phyloP scores from a whole-genome alignment of 179 eudicot genomes.

The Silene noctiflora region DNA sequence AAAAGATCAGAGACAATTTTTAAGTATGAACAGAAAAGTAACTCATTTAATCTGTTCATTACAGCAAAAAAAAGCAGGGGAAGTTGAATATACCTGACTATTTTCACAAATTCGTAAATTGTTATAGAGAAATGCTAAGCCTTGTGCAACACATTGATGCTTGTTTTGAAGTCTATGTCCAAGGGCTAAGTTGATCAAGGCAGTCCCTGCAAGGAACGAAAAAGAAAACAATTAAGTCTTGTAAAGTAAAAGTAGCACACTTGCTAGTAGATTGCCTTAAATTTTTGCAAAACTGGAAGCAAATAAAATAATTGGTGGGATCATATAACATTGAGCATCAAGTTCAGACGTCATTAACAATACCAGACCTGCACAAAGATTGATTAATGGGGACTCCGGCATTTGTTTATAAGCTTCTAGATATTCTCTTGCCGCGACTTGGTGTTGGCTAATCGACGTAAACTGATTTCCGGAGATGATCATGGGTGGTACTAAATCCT shows the following conservation, averaged over 20 bases:
- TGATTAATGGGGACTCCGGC: conserved; percentile 79
- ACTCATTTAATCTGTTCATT: no score
- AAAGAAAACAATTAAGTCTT: background rate
- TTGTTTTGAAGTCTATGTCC: conserved; percentile 76
- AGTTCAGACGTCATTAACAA: background rate
- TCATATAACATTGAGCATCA: background rate
- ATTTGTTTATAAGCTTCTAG: conserved; percentile 78
- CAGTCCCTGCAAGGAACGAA: conserved; percentile 42
- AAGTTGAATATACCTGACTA: conserved; percentile 48
- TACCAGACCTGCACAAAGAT: conserved; percentile 70
- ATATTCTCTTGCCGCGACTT: conserved; percentile 82
- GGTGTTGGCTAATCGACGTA: conserved; percentile 78
- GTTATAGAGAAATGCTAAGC: conserved; percentile 69
- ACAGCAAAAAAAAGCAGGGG: background rate
- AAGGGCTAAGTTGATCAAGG: conserved; percentile 71
- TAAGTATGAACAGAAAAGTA: no score
- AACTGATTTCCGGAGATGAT: conserved; percentile 69
- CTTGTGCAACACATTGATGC: conserved; percentile 81
- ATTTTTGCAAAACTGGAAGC: no score
- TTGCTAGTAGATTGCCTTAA: no score
- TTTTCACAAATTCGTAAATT: conserved; percentile 51
- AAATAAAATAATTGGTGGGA: background rate
- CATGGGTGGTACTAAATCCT: conserved; percentile 71
- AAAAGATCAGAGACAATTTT: background rate
- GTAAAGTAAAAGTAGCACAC: no score